Conservation (phyloP, 1,139 yeast genomes). For the Yamadazyma sp. region DNA sequence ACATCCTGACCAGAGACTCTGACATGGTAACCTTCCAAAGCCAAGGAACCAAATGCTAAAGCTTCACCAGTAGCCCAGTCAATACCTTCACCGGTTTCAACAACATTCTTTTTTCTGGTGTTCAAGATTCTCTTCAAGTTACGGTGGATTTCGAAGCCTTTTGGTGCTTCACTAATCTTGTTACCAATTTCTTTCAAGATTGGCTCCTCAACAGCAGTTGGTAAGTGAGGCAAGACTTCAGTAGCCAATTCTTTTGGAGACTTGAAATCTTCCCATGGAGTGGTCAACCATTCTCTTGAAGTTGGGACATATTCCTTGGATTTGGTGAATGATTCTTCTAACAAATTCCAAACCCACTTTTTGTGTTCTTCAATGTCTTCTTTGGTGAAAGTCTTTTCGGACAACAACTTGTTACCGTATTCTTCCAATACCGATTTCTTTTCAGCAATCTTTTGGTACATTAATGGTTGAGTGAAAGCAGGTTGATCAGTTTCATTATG, state of each 20-base stretch:
- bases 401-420: conserved; percentile 74
- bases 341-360: conserved; percentile 94
- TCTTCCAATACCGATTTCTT: conserved; percentile 87
- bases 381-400: conserved; percentile 84
- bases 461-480: conserved; percentile 94
- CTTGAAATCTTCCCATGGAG: conserved; percentile 99
- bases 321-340: conserved; percentile 85
- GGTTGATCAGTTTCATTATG: conserved; percentile 99
- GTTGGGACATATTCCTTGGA: conserved; percentile 90
- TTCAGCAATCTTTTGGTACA: conserved; percentile 89
- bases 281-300: conserved; percentile 95
- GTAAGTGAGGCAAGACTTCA: conserved; percentile 92
- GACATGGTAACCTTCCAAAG: conserved; percentile 91
- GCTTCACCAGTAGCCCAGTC: conserved; percentile 99
- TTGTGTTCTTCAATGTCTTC: conserved; percentile 95
- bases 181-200: conserved; percentile 76
- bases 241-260: conserved; percentile 96
- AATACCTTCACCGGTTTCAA: conserved; percentile 88
- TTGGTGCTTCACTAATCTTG: conserved; percentile 80
- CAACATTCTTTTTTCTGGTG: conserved; percentile 74
- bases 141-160: conserved; percentile 87
- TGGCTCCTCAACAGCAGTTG: conserved; percentile 83
- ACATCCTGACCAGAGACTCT: conserved; percentile 99
- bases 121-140: conserved; percentile 93
- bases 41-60: conserved; percentile 90